Evolutionary conservation across 441 rosid species (phyloP).

Genomic region (Adansonia gregorii): DNA sequence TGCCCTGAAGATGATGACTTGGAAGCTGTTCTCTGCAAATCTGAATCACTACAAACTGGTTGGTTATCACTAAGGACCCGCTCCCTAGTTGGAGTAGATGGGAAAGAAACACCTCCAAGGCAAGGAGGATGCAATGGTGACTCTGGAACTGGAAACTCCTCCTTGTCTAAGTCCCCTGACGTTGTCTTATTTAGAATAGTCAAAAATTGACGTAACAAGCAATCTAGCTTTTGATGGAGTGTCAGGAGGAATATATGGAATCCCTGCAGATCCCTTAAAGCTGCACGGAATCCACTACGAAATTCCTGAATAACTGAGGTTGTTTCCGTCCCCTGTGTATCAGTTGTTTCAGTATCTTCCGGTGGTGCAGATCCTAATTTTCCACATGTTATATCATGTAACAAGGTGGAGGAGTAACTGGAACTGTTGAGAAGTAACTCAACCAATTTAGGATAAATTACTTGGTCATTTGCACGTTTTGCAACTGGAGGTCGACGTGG

Average conservation of each 20-base stretch:
- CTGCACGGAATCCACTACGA: conserved; percentile 86
- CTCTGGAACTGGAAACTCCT: conserved; percentile 64
- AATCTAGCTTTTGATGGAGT: conserved; percentile 89
- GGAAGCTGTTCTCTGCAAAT: conserved; percentile 60
- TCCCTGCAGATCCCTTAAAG: conserved; percentile 90
- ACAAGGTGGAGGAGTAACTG: conserved; percentile 67
- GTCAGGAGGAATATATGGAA: conserved; percentile 93
- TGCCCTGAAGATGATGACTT: conserved; percentile 64
- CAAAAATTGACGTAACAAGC: conserved; percentile 68
- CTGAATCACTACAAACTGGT: conserved; percentile 69
- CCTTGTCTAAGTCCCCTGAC: conserved; percentile 75
- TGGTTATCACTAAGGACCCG: conserved; percentile 50
- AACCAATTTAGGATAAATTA: conserved; percentile 90
- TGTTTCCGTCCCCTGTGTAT: conserved; percentile 39
- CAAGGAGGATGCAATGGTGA: conserved; percentile 52
- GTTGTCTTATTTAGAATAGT: conserved; percentile 71
- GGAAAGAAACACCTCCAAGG: conserved; percentile 44
- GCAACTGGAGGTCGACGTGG: conserved; percentile 99
- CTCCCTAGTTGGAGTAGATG: conserved; percentile 72
- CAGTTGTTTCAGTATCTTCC: conserved; percentile 45
- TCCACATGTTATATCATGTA: conserved; percentile 86
- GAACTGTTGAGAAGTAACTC: conserved; percentile 86
- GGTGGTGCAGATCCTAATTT: conserved; percentile 65
- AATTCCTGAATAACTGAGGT: conserved; percentile 65
- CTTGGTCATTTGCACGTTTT: conserved; percentile 92